phyloP scores from a whole-genome alignment of 129 eudicot genomes.

The Rutidosis leptorrhynchoides region DNA sequence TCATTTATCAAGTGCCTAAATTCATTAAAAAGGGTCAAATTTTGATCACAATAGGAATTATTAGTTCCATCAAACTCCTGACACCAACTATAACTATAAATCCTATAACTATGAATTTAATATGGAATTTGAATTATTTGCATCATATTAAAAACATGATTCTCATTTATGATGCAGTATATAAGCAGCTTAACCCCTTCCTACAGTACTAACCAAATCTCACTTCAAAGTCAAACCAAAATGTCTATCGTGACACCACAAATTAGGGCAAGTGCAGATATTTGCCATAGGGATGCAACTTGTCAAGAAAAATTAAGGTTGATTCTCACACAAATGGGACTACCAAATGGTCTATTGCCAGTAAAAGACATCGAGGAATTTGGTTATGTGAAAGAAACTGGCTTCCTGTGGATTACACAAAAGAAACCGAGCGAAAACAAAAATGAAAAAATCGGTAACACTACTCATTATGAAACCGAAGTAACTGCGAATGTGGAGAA shows the following conservation, averaged over 20 bases:
- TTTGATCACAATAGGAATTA: background rate
- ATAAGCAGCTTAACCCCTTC: constrained; percentile 22
- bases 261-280: constrained; percentile 54
- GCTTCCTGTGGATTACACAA: constrained; percentile 75
- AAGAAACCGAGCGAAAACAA: constrained; percentile 56
- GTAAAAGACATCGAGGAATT: constrained; percentile 55
- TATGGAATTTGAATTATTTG: constrained; percentile 23
- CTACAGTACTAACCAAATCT: background rate
- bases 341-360: constrained; percentile 78
- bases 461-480: constrained; percentile 49
- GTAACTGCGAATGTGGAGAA: constrained; percentile 55
- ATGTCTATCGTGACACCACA: constrained; percentile 70
- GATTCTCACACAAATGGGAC: constrained; percentile 50
- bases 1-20: background rate
- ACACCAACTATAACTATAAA: background rate
- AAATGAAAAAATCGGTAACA: constrained; percentile 55
- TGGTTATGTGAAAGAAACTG: constrained; percentile 65
- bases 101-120: background rate
- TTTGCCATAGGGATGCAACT: constrained; percentile 59
- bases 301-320: constrained; percentile 47
- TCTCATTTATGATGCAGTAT: background rate
- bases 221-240: constrained; percentile 17
- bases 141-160: background rate
- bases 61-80: constrained; percentile 21
- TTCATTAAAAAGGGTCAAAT: background rate